phyloP scores from a whole-genome alignment of 352 stramenopile species.

The Aphanomyces astaci region DNA sequence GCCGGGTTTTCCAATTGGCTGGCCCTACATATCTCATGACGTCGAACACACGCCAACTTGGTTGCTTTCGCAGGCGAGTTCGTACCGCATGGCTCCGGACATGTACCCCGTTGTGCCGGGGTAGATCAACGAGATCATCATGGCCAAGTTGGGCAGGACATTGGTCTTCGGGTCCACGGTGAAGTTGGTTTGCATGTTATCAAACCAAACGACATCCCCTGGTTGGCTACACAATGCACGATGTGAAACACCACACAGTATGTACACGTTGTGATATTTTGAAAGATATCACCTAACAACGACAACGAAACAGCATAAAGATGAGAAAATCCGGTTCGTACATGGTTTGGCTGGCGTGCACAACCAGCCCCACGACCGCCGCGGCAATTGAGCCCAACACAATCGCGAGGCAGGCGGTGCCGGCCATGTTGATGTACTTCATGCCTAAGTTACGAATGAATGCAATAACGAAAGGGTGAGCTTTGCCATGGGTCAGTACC shows the following conservation, averaged over 20 bases:
- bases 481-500: too few relatives aligned
- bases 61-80: too few relatives aligned
- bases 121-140: conserved; percentile 61
- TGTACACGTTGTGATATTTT: too few relatives aligned
- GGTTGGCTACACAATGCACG: too few relatives aligned
- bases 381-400: conserved; percentile 17
- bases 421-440: conserved; percentile 22
- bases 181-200: conserved; percentile 51
- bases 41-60: too few relatives aligned
- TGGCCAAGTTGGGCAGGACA: conserved; percentile 43
- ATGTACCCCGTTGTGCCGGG: conserved; percentile 74
- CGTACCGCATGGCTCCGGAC: conserved; percentile 44
- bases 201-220: conserved; percentile 23
- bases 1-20: conserved; percentile 45
- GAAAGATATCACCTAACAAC: too few relatives aligned
- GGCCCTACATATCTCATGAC: too few relatives aligned
- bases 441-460: too few relatives aligned
- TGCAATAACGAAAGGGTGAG: too few relatives aligned
- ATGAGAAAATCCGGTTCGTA: background rate
- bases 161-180: conserved; percentile 46
- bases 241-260: too few relatives aligned
- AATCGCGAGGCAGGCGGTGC: conserved; percentile 3
- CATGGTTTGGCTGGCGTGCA: background rate
- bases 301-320: background rate
- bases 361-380: conserved; percentile 23